Conservation (phyloP, 768 basidiomycete species). For the Cytidiella melzeri region DNA sequence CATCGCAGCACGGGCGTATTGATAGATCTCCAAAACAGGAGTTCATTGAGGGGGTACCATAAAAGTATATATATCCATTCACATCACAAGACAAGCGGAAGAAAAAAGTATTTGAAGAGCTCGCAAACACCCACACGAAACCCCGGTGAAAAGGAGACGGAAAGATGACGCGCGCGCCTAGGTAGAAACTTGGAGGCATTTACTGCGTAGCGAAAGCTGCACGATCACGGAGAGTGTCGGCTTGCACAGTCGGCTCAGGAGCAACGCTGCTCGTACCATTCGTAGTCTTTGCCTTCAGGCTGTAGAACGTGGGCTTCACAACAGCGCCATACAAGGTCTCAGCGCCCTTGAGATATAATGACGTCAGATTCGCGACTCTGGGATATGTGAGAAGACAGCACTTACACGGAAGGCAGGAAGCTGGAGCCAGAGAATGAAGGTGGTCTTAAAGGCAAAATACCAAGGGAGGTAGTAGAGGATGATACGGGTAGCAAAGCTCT, state of each 20-base stretch:
- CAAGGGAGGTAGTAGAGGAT: conserved; percentile 92
- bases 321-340: conserved; percentile 71
- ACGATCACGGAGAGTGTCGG: conserved; percentile 41
- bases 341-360: conserved; percentile 58
- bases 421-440: conserved; percentile 90
- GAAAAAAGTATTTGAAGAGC: no score
- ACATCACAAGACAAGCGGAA: no score
- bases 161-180: no score
- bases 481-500: conserved; percentile 75
- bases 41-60: no score
- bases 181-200: conserved; percentile 26
- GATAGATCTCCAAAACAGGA: no score
- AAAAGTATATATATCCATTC: no score
- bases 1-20: no score
- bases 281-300: conserved; percentile 36
- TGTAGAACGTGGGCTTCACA: conserved; percentile 75
- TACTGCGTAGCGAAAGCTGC: conserved; percentile 29
- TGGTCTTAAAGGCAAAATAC: conserved; percentile 91
- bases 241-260: conserved; percentile 47
- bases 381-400: conserved; percentile 20
- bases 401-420: conserved; percentile 78
- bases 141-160: no score
- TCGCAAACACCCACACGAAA: no score
- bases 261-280: conserved; percentile 25
- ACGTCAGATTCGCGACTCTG: conserved; percentile 6